Percentiles rank a stretch among this genome's conserved stretches.
Evolutionary conservation across 257 asterid species (phyloP).

Genomic region (Gentiana dahurica): DNA sequence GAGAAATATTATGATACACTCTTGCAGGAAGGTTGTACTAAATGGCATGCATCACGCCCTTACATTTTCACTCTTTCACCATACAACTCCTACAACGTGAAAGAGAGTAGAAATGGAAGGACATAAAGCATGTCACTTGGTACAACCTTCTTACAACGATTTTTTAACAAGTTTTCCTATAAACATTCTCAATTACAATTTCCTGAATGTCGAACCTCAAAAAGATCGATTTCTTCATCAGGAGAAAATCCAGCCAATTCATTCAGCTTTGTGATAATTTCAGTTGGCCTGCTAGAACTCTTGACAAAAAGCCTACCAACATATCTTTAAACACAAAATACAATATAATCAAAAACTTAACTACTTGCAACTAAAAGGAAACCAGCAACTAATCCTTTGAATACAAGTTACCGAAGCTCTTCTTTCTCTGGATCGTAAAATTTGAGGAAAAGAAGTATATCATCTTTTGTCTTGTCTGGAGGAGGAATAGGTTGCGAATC

Average conservation of each 20-base stretch:
- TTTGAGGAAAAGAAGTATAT: slow-evolving; percentile 78
- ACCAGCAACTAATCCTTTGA: not conserved
- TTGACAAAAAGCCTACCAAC: slow-evolving; percentile 83
- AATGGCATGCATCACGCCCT: too few species aligned
- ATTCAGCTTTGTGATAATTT: slow-evolving; percentile 52
- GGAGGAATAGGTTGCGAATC: slow-evolving; percentile 59
- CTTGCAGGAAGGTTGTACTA: too few species aligned
- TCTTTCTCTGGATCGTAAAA: slow-evolving; percentile 86
- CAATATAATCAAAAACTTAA: not conserved
- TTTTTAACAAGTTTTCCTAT: not conserved
- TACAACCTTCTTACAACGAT: too few species aligned
- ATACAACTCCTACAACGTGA: too few species aligned
- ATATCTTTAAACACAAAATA: slow-evolving; percentile 39
- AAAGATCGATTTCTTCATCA: slow-evolving; percentile 85
- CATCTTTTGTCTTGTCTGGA: slow-evolving; percentile 74
- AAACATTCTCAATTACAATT: not conserved
- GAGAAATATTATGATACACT: not conserved
- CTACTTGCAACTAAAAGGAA: not conserved
- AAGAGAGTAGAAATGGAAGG: too few species aligned
- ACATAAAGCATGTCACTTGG: too few species aligned
- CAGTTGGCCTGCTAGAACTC: slow-evolving; percentile 63
- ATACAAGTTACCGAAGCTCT: slow-evolving; percentile 59
- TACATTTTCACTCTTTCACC: too few species aligned
- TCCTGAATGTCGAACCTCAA: slow-evolving; percentile 53
- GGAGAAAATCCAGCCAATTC: slow-evolving; percentile 89